phyloP scores from a whole-genome alignment of 495 filamentous ascomycete species.

The Penicillium steckii region DNA sequence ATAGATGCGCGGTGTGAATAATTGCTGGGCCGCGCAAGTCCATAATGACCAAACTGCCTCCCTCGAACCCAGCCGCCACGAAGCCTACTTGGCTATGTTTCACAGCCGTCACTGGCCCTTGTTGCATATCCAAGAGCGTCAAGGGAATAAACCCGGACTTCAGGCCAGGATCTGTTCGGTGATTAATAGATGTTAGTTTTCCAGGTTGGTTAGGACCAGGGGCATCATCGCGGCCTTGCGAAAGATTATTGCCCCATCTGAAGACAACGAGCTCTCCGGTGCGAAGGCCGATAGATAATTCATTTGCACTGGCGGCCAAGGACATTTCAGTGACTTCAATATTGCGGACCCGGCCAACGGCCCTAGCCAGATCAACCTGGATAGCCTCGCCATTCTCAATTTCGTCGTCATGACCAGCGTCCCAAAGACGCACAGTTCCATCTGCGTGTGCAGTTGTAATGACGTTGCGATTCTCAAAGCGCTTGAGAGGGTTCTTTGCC shows the following conservation, averaged over 20 bases:
- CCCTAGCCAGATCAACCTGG: constrained; percentile 81
- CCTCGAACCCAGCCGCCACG: constrained; percentile 79
- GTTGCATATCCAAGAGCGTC: constrained; percentile 75
- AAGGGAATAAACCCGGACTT: constrained; percentile 81
- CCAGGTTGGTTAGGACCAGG: constrained; percentile 54
- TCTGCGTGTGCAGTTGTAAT: constrained; percentile 83
- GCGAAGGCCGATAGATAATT: constrained; percentile 78
- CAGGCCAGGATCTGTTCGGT: constrained; percentile 73
- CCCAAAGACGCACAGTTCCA: constrained; percentile 85
- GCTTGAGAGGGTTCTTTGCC: constrained; percentile 61
- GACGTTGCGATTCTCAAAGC: constrained; percentile 78
- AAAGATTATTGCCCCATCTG: constrained; percentile 77
- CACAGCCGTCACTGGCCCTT: constrained; percentile 73
- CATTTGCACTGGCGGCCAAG: constrained; percentile 72
- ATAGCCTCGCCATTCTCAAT: constrained; percentile 81
- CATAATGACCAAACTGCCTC: constrained; percentile 73
- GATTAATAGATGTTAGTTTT: constrained; percentile 67
- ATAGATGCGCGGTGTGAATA: constrained; percentile 70
- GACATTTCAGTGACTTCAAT: constrained; percentile 73
- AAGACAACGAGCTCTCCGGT: constrained; percentile 85
- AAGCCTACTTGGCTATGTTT: constrained; percentile 90
- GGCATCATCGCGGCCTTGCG: constrained; percentile 54
- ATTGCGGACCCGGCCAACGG: constrained; percentile 76
- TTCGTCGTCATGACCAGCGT: constrained; percentile 85
- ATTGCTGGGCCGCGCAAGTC: constrained; percentile 86